These are phyloP conservation scores for Phoma sp. DNA, from an alignment of 2,329 filamentous ascomycete species.

Conservation along the genomic window DNA sequence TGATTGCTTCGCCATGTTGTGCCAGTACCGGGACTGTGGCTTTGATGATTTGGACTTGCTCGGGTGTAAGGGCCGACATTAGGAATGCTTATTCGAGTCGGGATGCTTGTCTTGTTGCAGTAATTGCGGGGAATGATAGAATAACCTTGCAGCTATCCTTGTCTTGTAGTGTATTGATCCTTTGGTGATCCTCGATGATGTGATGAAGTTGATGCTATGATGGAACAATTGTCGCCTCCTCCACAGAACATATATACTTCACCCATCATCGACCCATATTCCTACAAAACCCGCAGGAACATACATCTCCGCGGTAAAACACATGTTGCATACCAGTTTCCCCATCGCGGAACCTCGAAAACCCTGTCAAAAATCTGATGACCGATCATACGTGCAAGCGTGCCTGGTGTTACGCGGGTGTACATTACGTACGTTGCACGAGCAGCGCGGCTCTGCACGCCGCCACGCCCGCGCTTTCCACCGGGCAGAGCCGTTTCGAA, in stretches of 20 bases:
- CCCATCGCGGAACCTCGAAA: not conserved
- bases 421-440: conserved; percentile 15
- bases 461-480: conserved; percentile 6
- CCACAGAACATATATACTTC: conserved; percentile 10
- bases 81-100: not conserved
- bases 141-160: not conserved
- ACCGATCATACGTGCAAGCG: conserved; percentile 10
- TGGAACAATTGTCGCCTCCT: not conserved
- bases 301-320: conserved; percentile 18
- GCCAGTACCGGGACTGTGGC: conserved; percentile 73
- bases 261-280: not conserved
- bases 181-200: not conserved
- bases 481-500: not conserved
- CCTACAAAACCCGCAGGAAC: conserved; percentile 8
- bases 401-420: conserved; percentile 6
- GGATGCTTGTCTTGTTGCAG: not conserved
- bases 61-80: conserved; percentile 61
- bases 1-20: conserved; percentile 72
- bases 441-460: conserved; percentile 9
- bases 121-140: not conserved
- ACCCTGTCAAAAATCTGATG: conserved; percentile 6
- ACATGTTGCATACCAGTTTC: not conserved
- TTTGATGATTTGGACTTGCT: conserved; percentile 71
- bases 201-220: not conserved
- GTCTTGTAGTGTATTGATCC: not conserved